Evolutionary conservation across 371 early-diverging fungal species (phyloP).

Genomic region (Circinella minor): DNA sequence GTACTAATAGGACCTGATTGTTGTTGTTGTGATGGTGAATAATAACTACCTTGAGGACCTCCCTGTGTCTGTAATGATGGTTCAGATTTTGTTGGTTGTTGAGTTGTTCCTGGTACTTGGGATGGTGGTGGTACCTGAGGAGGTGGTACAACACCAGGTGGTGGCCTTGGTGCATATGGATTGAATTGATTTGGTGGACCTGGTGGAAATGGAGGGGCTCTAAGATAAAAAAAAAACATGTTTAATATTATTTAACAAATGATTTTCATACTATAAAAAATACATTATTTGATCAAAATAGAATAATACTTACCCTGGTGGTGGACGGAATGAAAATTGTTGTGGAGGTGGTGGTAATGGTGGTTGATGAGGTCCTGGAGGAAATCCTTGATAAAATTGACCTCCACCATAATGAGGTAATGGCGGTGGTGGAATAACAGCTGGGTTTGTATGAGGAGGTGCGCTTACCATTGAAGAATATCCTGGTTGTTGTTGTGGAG

Average conservation of each 20-base stretch:
- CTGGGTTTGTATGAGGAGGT: neutral
- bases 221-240: neutral
- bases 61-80: neutral
- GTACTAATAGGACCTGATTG: conserved; percentile 13
- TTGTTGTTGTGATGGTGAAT: neutral
- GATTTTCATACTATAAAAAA: neutral
- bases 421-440: neutral
- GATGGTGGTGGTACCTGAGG: conserved; percentile 5
- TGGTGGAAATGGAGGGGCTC: conserved; percentile 19
- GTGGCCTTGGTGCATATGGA: conserved; percentile 11
- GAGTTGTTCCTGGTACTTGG: conserved; percentile 1
- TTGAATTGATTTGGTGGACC: conserved; percentile 14
- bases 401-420: conserved; percentile 25
- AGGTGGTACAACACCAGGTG: conserved; percentile 14
- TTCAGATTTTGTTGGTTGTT: neutral
- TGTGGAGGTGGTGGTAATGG: conserved; percentile 18
- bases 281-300: no score
- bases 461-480: conserved; percentile 20
- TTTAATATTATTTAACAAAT: neutral
- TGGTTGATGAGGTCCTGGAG: conserved; percentile 21
- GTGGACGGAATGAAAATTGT: conserved; percentile 22
- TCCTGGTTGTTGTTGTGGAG: conserved; percentile 11
- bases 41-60: no score
- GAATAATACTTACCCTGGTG: conserved; percentile 19
- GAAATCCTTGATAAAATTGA: conserved; percentile 35